Evolutionary conservation across 2,329 filamentous ascomycete species (phyloP).

Genomic region (Cryphonectria parasitica): DNA sequence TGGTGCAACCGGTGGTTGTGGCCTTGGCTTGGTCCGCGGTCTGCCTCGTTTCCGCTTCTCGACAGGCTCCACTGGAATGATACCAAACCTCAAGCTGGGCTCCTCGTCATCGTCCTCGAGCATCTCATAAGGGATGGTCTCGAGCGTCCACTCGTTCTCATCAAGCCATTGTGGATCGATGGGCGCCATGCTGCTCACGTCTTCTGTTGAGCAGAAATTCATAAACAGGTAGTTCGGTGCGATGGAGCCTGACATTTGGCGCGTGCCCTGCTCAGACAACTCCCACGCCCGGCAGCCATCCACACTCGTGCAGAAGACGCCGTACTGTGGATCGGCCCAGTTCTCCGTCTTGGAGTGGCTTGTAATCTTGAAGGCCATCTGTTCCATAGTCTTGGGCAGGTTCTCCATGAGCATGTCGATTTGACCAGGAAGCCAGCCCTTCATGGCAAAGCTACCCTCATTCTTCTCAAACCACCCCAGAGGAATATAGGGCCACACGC

Average conservation of each 20-base stretch:
- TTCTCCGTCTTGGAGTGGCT: conserved; percentile 30
- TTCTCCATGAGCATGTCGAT: conserved; percentile 42
- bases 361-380: conserved; percentile 38
- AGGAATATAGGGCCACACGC: conserved; percentile 22
- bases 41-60: conserved; percentile 21
- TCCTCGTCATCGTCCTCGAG: conserved; percentile 39
- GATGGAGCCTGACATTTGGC: conserved; percentile 39
- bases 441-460: conserved; percentile 46
- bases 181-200: conserved; percentile 34
- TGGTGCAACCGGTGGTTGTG: neutral
- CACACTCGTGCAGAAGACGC: conserved; percentile 39
- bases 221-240: conserved; percentile 46
- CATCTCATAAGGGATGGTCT: conserved; percentile 48
- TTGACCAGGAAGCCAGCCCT: conserved; percentile 49
- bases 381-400: conserved; percentile 38
- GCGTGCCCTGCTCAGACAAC: conserved; percentile 41
- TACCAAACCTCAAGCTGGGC: conserved; percentile 30
- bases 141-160: conserved; percentile 45
- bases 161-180: conserved; percentile 42
- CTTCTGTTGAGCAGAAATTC: conserved; percentile 38
- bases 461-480: conserved; percentile 41
- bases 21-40: conserved; percentile 14
- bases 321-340: conserved; percentile 36
- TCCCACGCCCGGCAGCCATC: conserved; percentile 53
- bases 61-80: conserved; percentile 16